phyloP scores from a whole-genome alignment of 805 yeast species.

The Myxozyma neotropica region DNA sequence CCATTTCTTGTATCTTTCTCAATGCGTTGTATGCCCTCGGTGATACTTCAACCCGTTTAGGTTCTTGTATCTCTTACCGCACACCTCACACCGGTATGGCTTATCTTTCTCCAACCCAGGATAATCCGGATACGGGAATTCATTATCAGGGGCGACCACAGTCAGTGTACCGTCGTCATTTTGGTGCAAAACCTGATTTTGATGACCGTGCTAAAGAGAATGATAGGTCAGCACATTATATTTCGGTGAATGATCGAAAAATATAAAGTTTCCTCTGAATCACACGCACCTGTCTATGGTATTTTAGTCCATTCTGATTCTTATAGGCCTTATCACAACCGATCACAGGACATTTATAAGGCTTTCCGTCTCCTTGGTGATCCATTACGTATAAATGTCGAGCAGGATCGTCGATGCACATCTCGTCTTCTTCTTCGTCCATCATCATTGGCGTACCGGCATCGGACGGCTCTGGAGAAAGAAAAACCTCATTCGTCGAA shows the following conservation, averaged over 20 bases:
- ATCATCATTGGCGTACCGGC: constrained; percentile 42
- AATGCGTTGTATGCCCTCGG: constrained; percentile 97
- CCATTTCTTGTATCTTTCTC: constrained; percentile 15
- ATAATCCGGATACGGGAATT: constrained; percentile 89
- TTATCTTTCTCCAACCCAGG: constrained; percentile 96
- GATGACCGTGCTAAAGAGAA: constrained; percentile 69
- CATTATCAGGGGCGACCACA: constrained; percentile 79
- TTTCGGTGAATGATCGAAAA: too few species aligned
- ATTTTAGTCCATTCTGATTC: constrained; percentile 95
- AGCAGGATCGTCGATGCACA: constrained; percentile 96
- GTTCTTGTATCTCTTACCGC: constrained; percentile 96
- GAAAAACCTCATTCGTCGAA: constrained; percentile 88
- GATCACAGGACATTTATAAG: constrained; percentile 95
- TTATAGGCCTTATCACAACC: constrained; percentile 98
- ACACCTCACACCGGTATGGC: constrained; percentile 97
- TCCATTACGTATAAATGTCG: constrained; percentile 91
- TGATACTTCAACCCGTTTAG: constrained; percentile 95
- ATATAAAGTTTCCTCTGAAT: not conserved
- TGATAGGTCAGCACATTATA: not conserved
- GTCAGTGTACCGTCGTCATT: constrained; percentile 92
- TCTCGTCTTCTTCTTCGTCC: constrained; percentile 61
- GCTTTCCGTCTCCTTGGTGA: constrained; percentile 80
- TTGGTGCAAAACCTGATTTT: constrained; percentile 85
- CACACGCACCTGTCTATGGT: constrained; percentile 60
- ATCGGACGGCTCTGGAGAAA: constrained; percentile 49